Conservation (phyloP, 306 rosid species). For the Lathyrus tuberosus region DNA sequence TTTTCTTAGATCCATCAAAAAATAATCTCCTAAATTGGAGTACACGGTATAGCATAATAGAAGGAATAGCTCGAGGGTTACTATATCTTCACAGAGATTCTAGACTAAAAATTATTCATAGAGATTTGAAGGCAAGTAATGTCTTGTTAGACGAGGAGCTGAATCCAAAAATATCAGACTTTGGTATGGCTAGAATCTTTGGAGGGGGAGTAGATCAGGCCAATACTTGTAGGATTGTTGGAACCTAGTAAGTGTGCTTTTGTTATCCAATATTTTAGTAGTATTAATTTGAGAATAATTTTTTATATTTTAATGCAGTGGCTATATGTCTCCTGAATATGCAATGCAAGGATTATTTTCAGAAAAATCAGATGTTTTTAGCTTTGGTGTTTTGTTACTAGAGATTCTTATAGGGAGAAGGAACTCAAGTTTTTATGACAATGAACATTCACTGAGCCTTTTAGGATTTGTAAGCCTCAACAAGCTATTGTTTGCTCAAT, state of each 20-base stretch:
- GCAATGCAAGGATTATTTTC: slow-evolving; percentile 39
- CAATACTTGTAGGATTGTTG: slow-evolving; percentile 28
- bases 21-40: slow-evolving; percentile 22
- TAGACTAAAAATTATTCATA: slow-evolving; percentile 34
- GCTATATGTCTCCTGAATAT: slow-evolving; percentile 45
- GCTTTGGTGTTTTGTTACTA: slow-evolving; percentile 41
- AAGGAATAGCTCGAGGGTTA: slow-evolving; percentile 44
- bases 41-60: slow-evolving; percentile 27
- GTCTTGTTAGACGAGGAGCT: slow-evolving; percentile 33
- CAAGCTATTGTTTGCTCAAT: too few relatives aligned
- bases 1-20: slow-evolving; percentile 16
- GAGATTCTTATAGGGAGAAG: slow-evolving; percentile 42
- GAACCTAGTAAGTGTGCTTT: slow-evolving; percentile 35
- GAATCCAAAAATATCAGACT: slow-evolving; percentile 44
- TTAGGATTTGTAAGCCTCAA: slow-evolving; percentile 36
- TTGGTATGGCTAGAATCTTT: slow-evolving; percentile 47
- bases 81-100: slow-evolving; percentile 45
- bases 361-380: slow-evolving; percentile 47
- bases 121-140: slow-evolving; percentile 43
- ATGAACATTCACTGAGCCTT: slow-evolving; percentile 19
- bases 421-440: slow-evolving; percentile 34
- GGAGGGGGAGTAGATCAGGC: slow-evolving; percentile 37
- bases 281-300: background rate
- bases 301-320: slow-evolving; percentile 18
- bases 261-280: background rate